phyloP scores from a whole-genome alignment of 2,329 filamentous ascomycete species.

The Diaporthe aspalathi region DNA sequence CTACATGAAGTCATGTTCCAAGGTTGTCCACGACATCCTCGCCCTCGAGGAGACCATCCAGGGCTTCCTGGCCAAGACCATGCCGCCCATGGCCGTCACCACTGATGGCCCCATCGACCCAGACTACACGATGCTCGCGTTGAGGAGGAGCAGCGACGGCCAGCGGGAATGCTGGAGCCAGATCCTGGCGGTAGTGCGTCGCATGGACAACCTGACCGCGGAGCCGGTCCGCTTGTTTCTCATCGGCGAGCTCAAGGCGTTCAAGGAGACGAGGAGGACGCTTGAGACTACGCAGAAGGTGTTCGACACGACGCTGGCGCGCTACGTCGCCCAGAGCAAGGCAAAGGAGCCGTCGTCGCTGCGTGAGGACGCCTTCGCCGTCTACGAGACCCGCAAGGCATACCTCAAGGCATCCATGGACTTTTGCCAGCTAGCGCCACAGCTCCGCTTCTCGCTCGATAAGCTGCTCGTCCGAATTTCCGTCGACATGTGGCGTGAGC shows the following conservation, averaged over 20 bases:
- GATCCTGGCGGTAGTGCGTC: constrained; percentile 78
- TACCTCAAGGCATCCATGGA: constrained; percentile 95
- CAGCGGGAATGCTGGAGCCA: constrained; percentile 89
- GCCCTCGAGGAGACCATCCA: constrained; percentile 84
- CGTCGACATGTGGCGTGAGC: constrained; percentile 88
- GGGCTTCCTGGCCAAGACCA: constrained; percentile 78
- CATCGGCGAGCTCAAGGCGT: constrained; percentile 80
- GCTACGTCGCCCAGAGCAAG: constrained; percentile 88
- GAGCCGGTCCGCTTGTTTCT: constrained; percentile 88
- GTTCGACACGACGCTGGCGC: constrained; percentile 83
- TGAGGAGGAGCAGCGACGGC: constrained; percentile 86
- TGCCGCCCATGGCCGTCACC: constrained; percentile 74
- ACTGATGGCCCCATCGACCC: constrained; percentile 91
- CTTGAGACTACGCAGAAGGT: constrained; percentile 85
- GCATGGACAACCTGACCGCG: constrained; percentile 79
- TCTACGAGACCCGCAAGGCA: constrained; percentile 90
- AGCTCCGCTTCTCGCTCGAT: constrained; percentile 85
- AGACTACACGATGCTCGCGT: constrained; percentile 90
- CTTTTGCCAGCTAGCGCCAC: constrained; percentile 88
- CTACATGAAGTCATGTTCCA: constrained; percentile 65
- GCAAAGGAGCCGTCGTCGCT: constrained; percentile 92
- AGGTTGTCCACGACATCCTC: constrained; percentile 71
- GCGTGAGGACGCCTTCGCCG: constrained; percentile 93
- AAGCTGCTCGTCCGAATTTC: constrained; percentile 87
- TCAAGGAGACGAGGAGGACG: constrained; percentile 83